phyloP scores from a whole-genome alignment of 164 flowering plant species.

The Hamamelis virginiana region DNA sequence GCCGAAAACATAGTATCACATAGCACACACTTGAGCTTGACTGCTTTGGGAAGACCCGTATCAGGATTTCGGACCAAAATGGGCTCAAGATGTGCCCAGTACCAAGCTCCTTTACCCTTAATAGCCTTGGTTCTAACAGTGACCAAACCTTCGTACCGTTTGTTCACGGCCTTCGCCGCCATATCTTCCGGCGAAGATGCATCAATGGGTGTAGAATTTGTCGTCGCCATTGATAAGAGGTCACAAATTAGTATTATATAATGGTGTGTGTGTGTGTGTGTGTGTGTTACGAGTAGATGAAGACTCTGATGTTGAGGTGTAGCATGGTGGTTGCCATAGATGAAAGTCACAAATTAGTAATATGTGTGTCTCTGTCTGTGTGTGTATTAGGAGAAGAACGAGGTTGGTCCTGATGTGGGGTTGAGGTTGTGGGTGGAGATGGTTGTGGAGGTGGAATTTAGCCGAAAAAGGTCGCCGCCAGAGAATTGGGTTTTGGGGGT shows the following conservation, averaged over 20 bases:
- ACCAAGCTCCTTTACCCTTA: constrained; percentile 97
- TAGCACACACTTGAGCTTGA: constrained; percentile 80
- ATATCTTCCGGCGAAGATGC: not conserved
- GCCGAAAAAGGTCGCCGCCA: not conserved
- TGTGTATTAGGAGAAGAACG: not conserved
- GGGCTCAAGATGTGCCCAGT: constrained; percentile 94
- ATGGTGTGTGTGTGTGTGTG: too few species aligned
- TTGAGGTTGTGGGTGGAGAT: too few species aligned
- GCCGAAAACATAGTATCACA: constrained; percentile 91
- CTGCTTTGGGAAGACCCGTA: constrained; percentile 74
- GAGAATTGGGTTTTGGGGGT: not conserved
- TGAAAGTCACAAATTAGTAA: too few species aligned
- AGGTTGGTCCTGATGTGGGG: not conserved
- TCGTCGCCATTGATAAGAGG: constrained; percentile 17
- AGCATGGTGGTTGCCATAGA: too few species aligned
- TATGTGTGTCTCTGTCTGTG: not conserved
- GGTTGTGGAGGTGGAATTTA: not conserved
- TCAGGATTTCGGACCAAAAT: constrained; percentile 67
- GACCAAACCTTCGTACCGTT: constrained; percentile 77
- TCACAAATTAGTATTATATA: too few species aligned
- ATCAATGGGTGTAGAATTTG: constrained; percentile 21
- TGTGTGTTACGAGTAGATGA: not conserved
- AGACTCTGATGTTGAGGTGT: not conserved
- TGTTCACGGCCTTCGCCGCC: constrained; percentile 64
- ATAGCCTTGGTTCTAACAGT: constrained; percentile 76